Evolutionary conservation across 169 alveolate species (phyloP).

Genomic region (Cryptosporidium xiaoi): DNA sequence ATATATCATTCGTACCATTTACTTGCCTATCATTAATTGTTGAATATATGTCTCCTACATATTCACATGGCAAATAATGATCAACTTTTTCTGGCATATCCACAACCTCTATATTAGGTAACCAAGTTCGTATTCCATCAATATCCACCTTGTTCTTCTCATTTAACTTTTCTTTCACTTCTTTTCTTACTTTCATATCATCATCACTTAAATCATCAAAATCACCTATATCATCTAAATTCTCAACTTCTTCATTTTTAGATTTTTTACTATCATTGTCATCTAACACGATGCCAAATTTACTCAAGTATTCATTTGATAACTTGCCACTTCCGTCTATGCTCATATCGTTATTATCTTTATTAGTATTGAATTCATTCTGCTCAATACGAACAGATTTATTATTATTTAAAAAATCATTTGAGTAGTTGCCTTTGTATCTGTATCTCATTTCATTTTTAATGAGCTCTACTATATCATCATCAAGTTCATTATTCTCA

Average conservation of each 20-base stretch:
- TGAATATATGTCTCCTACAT: constrained; percentile 63
- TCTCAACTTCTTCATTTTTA: no score
- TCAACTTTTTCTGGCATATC: constrained; percentile 62
- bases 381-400: no score
- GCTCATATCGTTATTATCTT: background rate
- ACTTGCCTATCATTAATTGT: constrained; percentile 14
- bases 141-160: background rate
- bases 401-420: no score
- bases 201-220: constrained; percentile 22
- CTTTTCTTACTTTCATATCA: background rate
- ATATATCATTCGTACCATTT: constrained; percentile 30
- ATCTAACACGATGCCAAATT: constrained; percentile 42
- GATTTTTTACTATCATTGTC: background rate
- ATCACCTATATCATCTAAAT: background rate
- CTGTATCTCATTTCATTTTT: constrained; percentile 62
- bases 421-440: background rate
- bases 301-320: constrained; percentile 33
- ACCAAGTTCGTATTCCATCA: constrained; percentile 29
- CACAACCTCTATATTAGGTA: constrained; percentile 59
- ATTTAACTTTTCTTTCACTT: background rate
- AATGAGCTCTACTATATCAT: constrained; percentile 40
- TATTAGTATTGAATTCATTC: background rate
- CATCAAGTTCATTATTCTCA: constrained; percentile 15
- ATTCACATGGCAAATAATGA: constrained; percentile 50
- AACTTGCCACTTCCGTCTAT: background rate